Percentiles rank a stretch among this genome's conserved stretches.
phyloP scores from a whole-genome alignment of 129 eudicot species.

The Dittrichia graveolens region DNA sequence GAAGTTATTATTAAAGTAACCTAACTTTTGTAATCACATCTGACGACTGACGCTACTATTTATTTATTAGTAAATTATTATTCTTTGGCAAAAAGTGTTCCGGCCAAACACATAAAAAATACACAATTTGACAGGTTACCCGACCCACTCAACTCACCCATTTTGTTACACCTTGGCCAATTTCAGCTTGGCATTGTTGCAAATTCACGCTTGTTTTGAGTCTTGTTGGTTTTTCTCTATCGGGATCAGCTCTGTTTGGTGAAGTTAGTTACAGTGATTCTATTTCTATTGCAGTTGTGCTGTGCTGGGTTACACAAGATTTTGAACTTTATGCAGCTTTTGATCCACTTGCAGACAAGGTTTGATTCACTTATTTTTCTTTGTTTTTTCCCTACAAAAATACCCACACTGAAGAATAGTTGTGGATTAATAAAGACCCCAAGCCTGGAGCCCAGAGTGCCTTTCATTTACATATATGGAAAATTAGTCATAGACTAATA shows the following conservation, averaged over 20 bases:
- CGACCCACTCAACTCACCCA: not conserved
- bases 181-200: not conserved
- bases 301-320: constrained; percentile 96
- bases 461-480: not conserved
- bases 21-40: not conserved
- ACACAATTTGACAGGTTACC: not conserved
- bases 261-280: not conserved
- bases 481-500: not conserved
- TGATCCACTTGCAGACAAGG: constrained; percentile 99
- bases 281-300: constrained; percentile 60
- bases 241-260: not conserved
- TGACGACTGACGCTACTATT: not conserved
- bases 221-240: not conserved
- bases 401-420: not conserved
- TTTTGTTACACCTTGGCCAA: not conserved
- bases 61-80: not conserved
- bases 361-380: constrained; percentile 19
- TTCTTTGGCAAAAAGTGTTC: not conserved
- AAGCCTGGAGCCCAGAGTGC: not conserved
- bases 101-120: not conserved
- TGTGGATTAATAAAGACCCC: not conserved
- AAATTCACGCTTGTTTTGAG: not conserved
- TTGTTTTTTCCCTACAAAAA: not conserved
- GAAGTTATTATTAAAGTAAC: not conserved
- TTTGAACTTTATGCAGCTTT: constrained; percentile 98